Percentiles rank a stretch among this genome's conserved stretches.
phyloP scores from a whole-genome alignment of 331 rosid genomes.

The Acacia pycnantha region DNA sequence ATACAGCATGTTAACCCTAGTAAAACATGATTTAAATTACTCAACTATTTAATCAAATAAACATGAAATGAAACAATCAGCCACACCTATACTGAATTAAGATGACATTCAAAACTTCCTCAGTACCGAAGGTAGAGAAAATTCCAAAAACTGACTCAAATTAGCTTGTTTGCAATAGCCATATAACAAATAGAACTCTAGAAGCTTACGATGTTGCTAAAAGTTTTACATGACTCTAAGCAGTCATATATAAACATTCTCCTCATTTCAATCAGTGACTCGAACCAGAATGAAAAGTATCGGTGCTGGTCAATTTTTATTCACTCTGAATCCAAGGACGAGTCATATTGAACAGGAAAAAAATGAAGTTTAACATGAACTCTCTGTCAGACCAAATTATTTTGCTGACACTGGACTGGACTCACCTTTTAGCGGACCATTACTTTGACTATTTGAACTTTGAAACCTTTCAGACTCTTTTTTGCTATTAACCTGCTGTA shows the following conservation, averaged over 20 bases:
- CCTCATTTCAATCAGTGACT: slow-evolving; percentile 14
- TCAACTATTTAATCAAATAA: slow-evolving; percentile 17
- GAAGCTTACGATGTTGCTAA: not conserved
- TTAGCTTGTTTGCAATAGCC: not conserved
- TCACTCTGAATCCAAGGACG: slow-evolving; percentile 12
- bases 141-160: not conserved
- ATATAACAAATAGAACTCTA: not conserved
- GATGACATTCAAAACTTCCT: slow-evolving; percentile 19
- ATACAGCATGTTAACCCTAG: slow-evolving; percentile 23
- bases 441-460: slow-evolving; percentile 40
- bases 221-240: slow-evolving; percentile 6
- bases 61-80: slow-evolving; percentile 8
- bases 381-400: not conserved
- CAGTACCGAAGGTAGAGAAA: not conserved
- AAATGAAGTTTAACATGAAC: slow-evolving; percentile 20
- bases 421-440: slow-evolving; percentile 52
- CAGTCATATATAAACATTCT: slow-evolving; percentile 15
- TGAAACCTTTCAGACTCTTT: slow-evolving; percentile 36
- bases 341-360: slow-evolving; percentile 22
- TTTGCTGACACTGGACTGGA: slow-evolving; percentile 13
- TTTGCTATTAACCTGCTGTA: slow-evolving; percentile 28
- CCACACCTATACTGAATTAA: slow-evolving; percentile 19
- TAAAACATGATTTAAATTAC: not conserved
- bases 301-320: not conserved
- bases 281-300: slow-evolving; percentile 13